Evolutionary conservation across 1,139 yeast species (phyloP).

Genomic region (Trichomonascaceae sp.): DNA sequence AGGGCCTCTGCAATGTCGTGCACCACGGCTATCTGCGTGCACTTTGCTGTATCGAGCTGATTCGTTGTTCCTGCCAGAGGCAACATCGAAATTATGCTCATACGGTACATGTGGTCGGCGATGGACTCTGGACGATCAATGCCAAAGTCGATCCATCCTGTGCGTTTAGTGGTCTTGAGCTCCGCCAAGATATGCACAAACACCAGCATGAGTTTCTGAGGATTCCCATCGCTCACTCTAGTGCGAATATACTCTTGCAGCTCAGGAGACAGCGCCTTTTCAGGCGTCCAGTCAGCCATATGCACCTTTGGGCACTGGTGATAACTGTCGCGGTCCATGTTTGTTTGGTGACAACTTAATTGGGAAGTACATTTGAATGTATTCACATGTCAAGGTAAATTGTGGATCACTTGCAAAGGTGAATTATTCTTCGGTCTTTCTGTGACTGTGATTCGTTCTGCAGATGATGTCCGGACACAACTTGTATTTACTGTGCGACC

Average conservation of each 20-base stretch:
- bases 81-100: conserved; percentile 74
- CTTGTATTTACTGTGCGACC: no score
- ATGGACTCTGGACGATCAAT: conserved; percentile 62
- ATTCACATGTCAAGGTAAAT: no score
- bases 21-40: conserved; percentile 76
- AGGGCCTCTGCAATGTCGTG: conserved; percentile 92
- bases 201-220: conserved; percentile 13
- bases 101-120: conserved; percentile 93
- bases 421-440: no score
- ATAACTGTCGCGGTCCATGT: no score
- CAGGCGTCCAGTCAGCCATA: conserved; percentile 58
- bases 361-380: no score
- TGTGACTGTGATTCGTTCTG: no score
- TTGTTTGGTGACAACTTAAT: no score
- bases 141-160: conserved; percentile 85
- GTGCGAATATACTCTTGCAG: conserved; percentile 31
- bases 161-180: conserved; percentile 69
- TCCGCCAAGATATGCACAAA: conserved; percentile 67
- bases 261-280: conserved; percentile 41
- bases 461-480: no score
- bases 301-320: no score
- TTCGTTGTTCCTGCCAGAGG: no score
- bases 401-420: no score
- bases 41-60: conserved; percentile 35
- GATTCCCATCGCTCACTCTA: neutral